These are phyloP conservation scores for Amesomyces nigricolor DNA, from an alignment of 2,329 filamentous ascomycete species.

Conservation along the genomic window DNA sequence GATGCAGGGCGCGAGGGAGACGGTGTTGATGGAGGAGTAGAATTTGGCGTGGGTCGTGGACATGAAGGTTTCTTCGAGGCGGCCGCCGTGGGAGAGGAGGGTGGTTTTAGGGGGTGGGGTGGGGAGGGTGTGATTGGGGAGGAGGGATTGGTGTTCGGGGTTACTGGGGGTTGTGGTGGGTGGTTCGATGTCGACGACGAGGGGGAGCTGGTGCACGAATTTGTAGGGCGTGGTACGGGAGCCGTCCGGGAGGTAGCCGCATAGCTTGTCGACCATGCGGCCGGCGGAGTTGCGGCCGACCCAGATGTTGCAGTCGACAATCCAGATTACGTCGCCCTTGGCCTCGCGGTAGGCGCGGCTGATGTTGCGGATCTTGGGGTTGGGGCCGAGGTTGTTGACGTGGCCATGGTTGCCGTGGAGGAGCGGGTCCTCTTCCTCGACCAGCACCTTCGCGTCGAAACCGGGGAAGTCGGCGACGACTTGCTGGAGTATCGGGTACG, in stretches of 20 bases:
- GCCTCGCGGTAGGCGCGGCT: constrained; percentile 88
- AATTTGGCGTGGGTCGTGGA: constrained; percentile 93
- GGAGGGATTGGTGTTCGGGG: constrained; percentile 16
- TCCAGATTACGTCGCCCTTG: constrained; percentile 83
- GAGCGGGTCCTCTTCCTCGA: constrained; percentile 76
- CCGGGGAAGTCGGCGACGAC: constrained; percentile 68
- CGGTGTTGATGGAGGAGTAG: constrained; percentile 94
- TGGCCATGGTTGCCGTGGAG: constrained; percentile 51
- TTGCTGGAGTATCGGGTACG: constrained; percentile 65
- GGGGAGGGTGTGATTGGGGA: constrained; percentile 6
- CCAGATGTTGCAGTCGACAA: constrained; percentile 97
- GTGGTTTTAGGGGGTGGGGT: background rate
- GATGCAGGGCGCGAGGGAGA: constrained; percentile 84
- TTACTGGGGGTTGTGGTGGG: background rate
- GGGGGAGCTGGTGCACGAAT: constrained; percentile 88
- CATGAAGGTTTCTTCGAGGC: constrained; percentile 92
- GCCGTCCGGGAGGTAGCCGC: constrained; percentile 54
- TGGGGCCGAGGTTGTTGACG: constrained; percentile 68
- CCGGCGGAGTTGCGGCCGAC: constrained; percentile 70
- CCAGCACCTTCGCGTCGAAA: constrained; percentile 64
- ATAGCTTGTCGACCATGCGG: constrained; percentile 83
- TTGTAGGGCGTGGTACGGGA: constrained; percentile 61
- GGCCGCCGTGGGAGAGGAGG: constrained; percentile 59
- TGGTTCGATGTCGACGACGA: constrained; percentile 69
- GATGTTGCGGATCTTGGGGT: constrained; percentile 98